Percentiles rank a stretch among this genome's conserved stretches.
Evolutionary conservation across 2,329 filamentous ascomycete species (phyloP).

Genomic region (Ceratocystis eucalypticola): DNA sequence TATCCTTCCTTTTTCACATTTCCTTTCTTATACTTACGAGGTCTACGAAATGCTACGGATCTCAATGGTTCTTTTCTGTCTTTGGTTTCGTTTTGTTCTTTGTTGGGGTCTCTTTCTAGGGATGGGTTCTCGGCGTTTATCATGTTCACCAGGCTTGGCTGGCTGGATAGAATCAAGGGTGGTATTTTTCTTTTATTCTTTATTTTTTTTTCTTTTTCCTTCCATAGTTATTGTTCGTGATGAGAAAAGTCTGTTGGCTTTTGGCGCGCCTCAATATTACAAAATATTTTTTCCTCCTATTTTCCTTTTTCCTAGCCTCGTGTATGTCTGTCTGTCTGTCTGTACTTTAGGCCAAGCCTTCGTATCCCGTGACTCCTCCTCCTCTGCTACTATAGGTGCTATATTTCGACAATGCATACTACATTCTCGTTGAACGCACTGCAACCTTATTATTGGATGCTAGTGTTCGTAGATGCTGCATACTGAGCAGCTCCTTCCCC

Average conservation of each 20-base stretch:
- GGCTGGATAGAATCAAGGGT: not conserved
- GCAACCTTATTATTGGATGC: not conserved
- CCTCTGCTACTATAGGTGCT: not conserved
- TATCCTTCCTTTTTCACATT: slow-evolving; percentile 22
- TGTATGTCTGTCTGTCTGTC: not conserved
- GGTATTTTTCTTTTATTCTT: not conserved
- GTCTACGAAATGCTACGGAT: slow-evolving; percentile 10
- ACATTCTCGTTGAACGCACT: not conserved
- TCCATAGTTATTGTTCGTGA: not conserved
- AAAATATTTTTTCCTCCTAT: not conserved
- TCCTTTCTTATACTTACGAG: slow-evolving; percentile 17
- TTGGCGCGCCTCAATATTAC: not conserved
- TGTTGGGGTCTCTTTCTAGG: slow-evolving; percentile 23
- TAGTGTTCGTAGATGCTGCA: not conserved
- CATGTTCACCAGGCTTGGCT: slow-evolving; percentile 12
- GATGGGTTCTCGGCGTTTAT: slow-evolving; percentile 1
- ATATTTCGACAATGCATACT: not conserved
- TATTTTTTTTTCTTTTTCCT: too few relatives aligned
- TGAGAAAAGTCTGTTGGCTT: slow-evolving; percentile 7
- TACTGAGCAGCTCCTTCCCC: not conserved
- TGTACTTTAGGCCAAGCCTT: not conserved
- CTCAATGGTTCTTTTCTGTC: slow-evolving; percentile 4
- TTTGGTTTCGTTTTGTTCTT: slow-evolving; percentile 13
- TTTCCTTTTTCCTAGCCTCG: not conserved
- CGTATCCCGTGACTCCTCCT: not conserved